A percentile compares a stretch with the other conserved stretches of the same genome.
Evolutionary conservation across 179 eudicot species (phyloP).

Genomic region (Silene noctiflora): DNA sequence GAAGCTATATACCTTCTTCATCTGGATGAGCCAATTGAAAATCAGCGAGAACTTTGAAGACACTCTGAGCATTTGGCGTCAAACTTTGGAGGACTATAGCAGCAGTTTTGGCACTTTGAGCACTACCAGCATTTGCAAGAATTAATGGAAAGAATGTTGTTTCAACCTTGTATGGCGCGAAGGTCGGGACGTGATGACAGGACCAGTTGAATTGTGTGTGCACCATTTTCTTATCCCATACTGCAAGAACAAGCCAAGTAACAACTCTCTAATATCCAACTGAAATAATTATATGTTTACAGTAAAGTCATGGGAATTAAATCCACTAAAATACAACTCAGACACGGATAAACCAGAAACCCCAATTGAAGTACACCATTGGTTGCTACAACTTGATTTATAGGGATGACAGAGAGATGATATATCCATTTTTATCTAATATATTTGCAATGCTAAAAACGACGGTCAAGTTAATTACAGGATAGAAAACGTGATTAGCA

Average conservation of each 20-base stretch:
- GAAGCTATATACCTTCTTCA: slow-evolving; percentile 51
- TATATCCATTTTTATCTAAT: too few species aligned
- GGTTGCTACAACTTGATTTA: neutral
- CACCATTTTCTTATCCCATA: slow-evolving; percentile 99
- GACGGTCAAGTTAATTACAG: neutral
- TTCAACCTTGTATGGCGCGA: slow-evolving; percentile 81
- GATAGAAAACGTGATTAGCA: neutral
- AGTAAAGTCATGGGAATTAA: neutral
- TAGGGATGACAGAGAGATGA: neutral
- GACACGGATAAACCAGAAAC: neutral
- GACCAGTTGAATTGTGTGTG: slow-evolving; percentile 95
- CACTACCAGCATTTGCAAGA: slow-evolving; percentile 66
- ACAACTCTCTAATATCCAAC: neutral
- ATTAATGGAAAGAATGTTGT: slow-evolving; percentile 65
- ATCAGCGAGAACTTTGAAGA: slow-evolving; percentile 84
- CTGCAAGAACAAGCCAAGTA: slow-evolving; percentile 28
- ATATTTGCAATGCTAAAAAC: neutral
- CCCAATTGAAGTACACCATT: neutral
- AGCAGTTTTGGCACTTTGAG: slow-evolving; percentile 81
- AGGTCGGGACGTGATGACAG: slow-evolving; percentile 88
- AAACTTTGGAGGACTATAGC: slow-evolving; percentile 83
- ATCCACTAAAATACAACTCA: neutral
- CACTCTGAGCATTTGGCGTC: slow-evolving; percentile 93
- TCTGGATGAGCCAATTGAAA: slow-evolving; percentile 81
- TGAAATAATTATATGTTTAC: neutral